A percentile compares a stretch with the other conserved stretches of the same genome.
Conservation (phyloP, 164 flowering plant species). For the Berberis thunbergii region DNA sequence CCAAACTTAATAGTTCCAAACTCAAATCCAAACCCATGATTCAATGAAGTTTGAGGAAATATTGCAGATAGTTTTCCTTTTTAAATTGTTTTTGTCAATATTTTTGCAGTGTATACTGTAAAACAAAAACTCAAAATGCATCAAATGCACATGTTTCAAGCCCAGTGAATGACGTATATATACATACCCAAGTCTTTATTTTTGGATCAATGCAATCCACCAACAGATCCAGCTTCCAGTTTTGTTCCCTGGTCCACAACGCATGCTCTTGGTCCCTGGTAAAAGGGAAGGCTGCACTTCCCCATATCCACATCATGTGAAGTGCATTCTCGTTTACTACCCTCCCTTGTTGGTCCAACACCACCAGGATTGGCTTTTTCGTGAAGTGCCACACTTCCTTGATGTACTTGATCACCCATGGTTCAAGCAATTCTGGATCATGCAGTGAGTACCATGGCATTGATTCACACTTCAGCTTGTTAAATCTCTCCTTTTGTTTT, state of each 20-base stretch:
- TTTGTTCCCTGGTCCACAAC: conserved; percentile 36
- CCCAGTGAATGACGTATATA: not conserved
- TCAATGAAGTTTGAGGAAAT: too few relatives aligned
- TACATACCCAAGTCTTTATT: conserved; percentile 30
- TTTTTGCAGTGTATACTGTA: too few relatives aligned
- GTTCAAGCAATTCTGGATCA: conserved; percentile 38
- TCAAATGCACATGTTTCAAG: too few relatives aligned
- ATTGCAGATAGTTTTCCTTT: too few relatives aligned
- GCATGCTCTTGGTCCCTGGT: conserved; percentile 27
- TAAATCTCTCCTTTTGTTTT: conserved; percentile 21
- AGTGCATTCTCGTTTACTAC: conserved; percentile 38
- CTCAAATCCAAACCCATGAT: too few relatives aligned
- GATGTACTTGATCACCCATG: conserved; percentile 33
- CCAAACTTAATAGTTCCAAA: too few relatives aligned
- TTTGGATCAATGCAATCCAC: conserved; percentile 32
- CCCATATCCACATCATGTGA: conserved; percentile 70
- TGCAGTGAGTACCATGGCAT: conserved; percentile 58
- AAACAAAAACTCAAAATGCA: too few relatives aligned
- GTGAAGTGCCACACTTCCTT: conserved; percentile 47
- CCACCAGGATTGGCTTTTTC: conserved; percentile 39
- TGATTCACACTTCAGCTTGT: conserved; percentile 11
- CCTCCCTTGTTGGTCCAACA: conserved; percentile 43
- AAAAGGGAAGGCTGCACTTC: conserved; percentile 48
- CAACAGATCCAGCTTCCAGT: conserved; percentile 44
- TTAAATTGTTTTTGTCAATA: too few relatives aligned